Evolutionary conservation across 768 basidiomycete genomes (phyloP).

Genomic region (Polyporus arcularius): DNA sequence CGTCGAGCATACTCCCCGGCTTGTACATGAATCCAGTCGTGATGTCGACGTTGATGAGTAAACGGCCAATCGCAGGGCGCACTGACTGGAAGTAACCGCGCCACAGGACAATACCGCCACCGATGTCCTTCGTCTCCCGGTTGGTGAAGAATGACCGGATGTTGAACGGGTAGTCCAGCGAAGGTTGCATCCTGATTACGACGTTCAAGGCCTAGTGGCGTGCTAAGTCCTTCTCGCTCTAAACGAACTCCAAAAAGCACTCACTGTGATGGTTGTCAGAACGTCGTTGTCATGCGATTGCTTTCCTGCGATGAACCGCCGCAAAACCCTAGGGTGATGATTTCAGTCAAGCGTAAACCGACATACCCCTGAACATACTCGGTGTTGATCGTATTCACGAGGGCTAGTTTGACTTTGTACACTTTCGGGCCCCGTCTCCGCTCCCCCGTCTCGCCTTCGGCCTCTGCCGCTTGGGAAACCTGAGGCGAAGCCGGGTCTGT

Average conservation of each 20-base stretch:
- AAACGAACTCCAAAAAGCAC: conserved; percentile 10
- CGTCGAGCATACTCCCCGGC: conserved; percentile 55
- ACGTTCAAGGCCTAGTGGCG: conserved; percentile 67
- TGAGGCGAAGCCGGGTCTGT: conserved; percentile 33
- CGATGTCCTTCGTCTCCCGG: conserved; percentile 53
- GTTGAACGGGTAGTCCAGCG: conserved; percentile 67
- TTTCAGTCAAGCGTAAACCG: neutral
- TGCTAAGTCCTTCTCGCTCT: neutral
- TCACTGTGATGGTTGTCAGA: conserved; percentile 64
- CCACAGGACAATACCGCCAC: conserved; percentile 70
- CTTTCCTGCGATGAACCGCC: conserved; percentile 61
- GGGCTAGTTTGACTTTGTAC: conserved; percentile 65
- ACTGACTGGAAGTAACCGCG: conserved; percentile 83
- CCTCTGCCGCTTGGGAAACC: neutral
- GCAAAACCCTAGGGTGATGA: conserved; percentile 49
- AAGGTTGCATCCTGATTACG: conserved; percentile 74
- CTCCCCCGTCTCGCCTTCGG: neutral
- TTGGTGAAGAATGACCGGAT: conserved; percentile 74
- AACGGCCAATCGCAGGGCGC: conserved; percentile 60
- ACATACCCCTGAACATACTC: conserved; percentile 44
- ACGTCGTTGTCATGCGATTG: conserved; percentile 72
- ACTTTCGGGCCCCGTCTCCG: conserved; percentile 50
- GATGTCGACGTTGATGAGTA: conserved; percentile 78
- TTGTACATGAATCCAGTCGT: conserved; percentile 78
- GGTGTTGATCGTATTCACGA: conserved; percentile 83